Base-by-base conservation (phyloP, 2,329 filamentous ascomycete species). In the Hymenoscyphus repandus region DNA sequence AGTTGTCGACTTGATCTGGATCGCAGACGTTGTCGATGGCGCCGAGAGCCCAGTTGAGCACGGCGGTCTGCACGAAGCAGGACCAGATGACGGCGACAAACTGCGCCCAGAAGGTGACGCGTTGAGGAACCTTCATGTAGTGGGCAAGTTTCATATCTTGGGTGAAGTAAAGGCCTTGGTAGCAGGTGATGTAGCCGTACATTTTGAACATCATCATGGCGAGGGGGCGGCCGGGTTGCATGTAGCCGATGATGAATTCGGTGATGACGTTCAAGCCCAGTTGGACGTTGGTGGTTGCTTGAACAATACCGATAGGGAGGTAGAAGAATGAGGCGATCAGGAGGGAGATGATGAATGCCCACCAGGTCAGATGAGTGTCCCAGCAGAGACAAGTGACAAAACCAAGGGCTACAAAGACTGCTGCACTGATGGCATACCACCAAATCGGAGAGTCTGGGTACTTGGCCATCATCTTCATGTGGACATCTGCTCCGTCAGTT, bases 171-270 rank as follows among this genome's bases (percentile, higher is more conserved):
- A 76, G 67, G 2, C 70, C 73, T 55, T 77, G 74, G 51, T 66
- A 70, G 45, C 70, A 69, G 42, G 72, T 67, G 62, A 76, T 75
- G 58, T 75, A 75, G 27, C 68, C 82, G 60, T 85, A 88, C 55
- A 83, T 86, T 68, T 88, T 88, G 72, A 88, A 88, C 72, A 88
- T 76, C 84, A 89, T 89, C 79, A 88, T 85, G 36, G 83, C 83
- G 52, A 89, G 73, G 1, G 85, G 85, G 4, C 76, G 76, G 18
- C 86, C 86, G 11, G 62, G 62, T 62, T 67, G 54, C 69, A 70
- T 75, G 59, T 76, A 77, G 6, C 75, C 75, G 42, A 72, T 67
- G 15, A 77, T 69, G 58, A 75, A 72, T 55, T 76, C 73, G 3
- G 73, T 74, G 33, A 77, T 66, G 47, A 76, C 71, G 54, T 76